Percentiles rank a stretch among this genome's conserved stretches.
These are phyloP conservation scores for Pilasporangium apinafurcum DNA, from an alignment of 352 stramenopile species.

Conservation along the genomic window DNA sequence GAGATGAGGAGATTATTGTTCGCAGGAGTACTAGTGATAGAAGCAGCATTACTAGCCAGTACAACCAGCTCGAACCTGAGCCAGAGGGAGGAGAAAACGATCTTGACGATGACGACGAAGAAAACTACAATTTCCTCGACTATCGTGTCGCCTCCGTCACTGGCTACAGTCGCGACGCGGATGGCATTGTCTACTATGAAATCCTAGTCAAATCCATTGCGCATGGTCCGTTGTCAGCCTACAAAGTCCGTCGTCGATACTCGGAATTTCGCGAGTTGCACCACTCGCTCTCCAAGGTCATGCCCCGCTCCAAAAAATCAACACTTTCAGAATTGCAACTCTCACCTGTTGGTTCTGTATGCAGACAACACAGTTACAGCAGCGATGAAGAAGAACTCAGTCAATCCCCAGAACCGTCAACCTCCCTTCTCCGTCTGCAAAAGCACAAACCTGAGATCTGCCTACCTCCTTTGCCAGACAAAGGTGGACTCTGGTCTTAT, in stretches of 20 bases:
- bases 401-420: neutral
- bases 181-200: constrained; percentile 77
- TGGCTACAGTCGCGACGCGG: constrained; percentile 64
- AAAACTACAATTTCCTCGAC: constrained; percentile 74
- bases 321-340: neutral
- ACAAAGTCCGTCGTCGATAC: constrained; percentile 73
- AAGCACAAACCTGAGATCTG: constrained; percentile 2
- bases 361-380: no score
- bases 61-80: constrained; percentile 4
- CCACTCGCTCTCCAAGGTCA: constrained; percentile 37
- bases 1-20: constrained; percentile 5
- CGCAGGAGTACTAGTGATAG: constrained; percentile 18
- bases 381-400: constrained; percentile 2
- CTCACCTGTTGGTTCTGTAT: no score
- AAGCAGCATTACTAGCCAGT: constrained; percentile 6
- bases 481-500: constrained; percentile 69
- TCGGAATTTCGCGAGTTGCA: constrained; percentile 69
- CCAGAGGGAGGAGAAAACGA: constrained; percentile 6
- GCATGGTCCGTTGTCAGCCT: constrained; percentile 64
- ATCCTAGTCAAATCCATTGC: constrained; percentile 58
- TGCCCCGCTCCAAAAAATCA: constrained; percentile 24
- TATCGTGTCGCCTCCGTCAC: constrained; percentile 56
- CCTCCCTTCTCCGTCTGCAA: neutral
- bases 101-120: constrained; percentile 19
- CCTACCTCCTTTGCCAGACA: constrained; percentile 56